A percentile compares a stretch with the other conserved stretches of the same genome.
Conservation (phyloP, 352 stramenopile genomes). For the Phytophthora cryptogea region DNA sequence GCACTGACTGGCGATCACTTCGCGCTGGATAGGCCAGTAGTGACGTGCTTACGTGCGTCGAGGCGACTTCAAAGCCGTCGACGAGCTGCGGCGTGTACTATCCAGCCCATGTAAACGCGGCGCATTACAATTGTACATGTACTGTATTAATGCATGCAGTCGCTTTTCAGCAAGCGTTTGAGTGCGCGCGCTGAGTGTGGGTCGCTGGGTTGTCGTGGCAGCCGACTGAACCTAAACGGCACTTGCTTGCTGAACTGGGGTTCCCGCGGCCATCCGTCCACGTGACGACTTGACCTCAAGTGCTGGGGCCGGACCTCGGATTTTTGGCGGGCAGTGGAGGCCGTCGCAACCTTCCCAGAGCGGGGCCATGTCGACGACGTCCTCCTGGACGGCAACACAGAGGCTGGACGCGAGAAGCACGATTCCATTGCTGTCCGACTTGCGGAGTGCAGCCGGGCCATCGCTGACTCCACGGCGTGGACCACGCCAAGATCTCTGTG, state of each 20-base stretch:
- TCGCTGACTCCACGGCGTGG: not conserved
- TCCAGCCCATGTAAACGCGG: not conserved
- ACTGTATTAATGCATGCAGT: no score
- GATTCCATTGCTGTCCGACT: conserved; percentile 22
- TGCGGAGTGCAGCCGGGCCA: not conserved
- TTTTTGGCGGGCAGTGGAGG: conserved; percentile 10
- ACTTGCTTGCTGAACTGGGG: no score
- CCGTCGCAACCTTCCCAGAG: conserved; percentile 28
- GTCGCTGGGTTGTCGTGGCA: no score
- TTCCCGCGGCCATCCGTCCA: no score
- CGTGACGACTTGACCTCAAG: not conserved
- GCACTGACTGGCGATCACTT: conserved; percentile 19
- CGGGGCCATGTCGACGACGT: not conserved
- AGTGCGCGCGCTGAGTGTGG: no score
- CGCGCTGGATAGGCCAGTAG: conserved; percentile 6
- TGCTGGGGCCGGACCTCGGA: not conserved
- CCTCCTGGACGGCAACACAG: not conserved
- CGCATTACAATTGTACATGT: no score
- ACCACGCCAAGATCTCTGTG: conserved; percentile 20
- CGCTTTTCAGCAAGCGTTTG: no score
- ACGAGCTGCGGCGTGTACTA: not conserved
- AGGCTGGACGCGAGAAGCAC: conserved; percentile 6
- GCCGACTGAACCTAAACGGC: no score
- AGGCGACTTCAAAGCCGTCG: not conserved
- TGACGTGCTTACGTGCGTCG: conserved; percentile 14